Evolutionary conservation across 2,329 filamentous ascomycete genomes (phyloP).

Genomic region (Huntiella moniliformis): DNA sequence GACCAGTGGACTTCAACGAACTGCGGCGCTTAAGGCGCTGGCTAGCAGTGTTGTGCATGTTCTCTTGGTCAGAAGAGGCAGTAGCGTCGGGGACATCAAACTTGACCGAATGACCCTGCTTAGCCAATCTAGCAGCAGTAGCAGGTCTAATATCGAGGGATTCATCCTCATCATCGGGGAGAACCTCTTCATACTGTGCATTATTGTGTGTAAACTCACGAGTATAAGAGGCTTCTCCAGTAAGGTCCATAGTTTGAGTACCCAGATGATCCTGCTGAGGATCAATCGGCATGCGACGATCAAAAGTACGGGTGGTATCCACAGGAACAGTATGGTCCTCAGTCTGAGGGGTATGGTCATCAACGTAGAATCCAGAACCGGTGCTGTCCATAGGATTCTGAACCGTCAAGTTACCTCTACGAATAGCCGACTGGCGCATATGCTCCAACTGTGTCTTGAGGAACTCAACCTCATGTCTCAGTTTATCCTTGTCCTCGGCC

Average conservation of each 20-base stretch:
- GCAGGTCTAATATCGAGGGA: constrained; percentile 3
- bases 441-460: constrained; percentile 27
- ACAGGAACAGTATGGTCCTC: constrained; percentile 21
- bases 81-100: constrained; percentile 24
- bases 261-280: constrained; percentile 41
- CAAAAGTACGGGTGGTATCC: constrained; percentile 21
- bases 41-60: constrained; percentile 17
- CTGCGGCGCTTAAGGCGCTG: constrained; percentile 25
- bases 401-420: constrained; percentile 16
- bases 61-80: constrained; percentile 15
- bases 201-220: constrained; percentile 17
- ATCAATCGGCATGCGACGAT: constrained; percentile 15
- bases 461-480: constrained; percentile 28
- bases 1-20: constrained; percentile 11
- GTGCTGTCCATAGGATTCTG: constrained; percentile 28
- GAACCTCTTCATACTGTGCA: constrained; percentile 11
- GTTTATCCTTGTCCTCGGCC: constrained; percentile 27
- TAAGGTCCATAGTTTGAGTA: constrained; percentile 92
- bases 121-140: not conserved
- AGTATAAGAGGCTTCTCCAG: constrained; percentile 41
- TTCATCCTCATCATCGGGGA: constrained; percentile 12
- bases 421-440: constrained; percentile 21
- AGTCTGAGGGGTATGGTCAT: constrained; percentile 35
- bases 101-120: constrained; percentile 10
- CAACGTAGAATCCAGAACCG: constrained; percentile 39